Evolutionary conservation across 208 protist genomes (phyloP).

Genomic region (Novymonas esmeraldas): DNA sequence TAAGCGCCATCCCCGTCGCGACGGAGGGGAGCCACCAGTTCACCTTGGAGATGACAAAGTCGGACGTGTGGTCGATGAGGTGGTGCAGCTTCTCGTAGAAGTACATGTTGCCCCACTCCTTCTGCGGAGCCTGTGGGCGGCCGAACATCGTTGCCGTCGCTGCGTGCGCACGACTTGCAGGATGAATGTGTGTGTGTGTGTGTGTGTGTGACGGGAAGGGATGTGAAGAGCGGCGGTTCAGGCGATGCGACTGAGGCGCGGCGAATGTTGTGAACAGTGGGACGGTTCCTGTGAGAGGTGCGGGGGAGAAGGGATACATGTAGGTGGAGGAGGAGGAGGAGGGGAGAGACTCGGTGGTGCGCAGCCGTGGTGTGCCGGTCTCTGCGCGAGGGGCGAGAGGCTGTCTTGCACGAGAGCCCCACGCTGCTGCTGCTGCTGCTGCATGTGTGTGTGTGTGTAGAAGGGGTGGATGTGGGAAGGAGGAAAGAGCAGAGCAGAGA

Average conservation of each 20-base stretch:
- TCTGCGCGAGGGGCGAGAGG: neutral
- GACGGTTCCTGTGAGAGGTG: too few species aligned
- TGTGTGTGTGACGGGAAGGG: too few species aligned
- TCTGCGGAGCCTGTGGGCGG: conserved; percentile 60
- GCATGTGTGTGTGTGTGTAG: too few species aligned
- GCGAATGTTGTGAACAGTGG: neutral
- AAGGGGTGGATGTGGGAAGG: too few species aligned
- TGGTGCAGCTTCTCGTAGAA: conserved; percentile 87
- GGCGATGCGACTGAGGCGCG: neutral
- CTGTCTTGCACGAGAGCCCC: too few species aligned
- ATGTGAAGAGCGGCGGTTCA: too few species aligned
- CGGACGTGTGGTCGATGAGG: conserved; percentile 75
- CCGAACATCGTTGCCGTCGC: conserved; percentile 74
- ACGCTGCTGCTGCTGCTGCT: too few species aligned
- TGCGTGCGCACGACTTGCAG: too few species aligned
- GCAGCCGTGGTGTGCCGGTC: neutral
- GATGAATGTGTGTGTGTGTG: too few species aligned
- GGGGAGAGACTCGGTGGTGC: neutral
- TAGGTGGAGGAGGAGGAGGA: neutral
- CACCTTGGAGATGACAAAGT: conserved; percentile 78
- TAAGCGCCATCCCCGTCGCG: conserved; percentile 67
- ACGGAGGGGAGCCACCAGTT: conserved; percentile 89
- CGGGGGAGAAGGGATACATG: neutral
- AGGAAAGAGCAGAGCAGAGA: too few species aligned
- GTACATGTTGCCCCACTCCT: conserved; percentile 86